phyloP scores from a whole-genome alignment of 306 rosid genomes.

The Quercus agrifolia region DNA sequence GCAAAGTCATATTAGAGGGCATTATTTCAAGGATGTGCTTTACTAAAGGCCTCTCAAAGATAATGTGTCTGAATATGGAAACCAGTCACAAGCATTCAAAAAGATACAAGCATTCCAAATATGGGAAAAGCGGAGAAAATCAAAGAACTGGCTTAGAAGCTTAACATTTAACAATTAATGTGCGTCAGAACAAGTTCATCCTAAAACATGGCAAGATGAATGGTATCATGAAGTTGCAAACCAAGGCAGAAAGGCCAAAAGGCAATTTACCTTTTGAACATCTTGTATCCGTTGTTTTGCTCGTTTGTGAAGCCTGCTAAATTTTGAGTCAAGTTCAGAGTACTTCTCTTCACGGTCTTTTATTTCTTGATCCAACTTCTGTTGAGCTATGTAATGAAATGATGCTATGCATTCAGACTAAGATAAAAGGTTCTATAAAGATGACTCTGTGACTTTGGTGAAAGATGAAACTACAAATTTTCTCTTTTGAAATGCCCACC shows the following conservation, averaged over 20 bases:
- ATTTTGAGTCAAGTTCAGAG: conserved; percentile 84
- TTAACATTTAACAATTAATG: conserved; percentile 5
- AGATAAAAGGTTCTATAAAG: not conserved
- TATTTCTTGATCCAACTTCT: conserved; percentile 71
- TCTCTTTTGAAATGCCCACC: not conserved
- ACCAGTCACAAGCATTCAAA: not conserved
- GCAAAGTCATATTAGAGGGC: too few relatives aligned
- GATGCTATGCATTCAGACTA: conserved; percentile 31
- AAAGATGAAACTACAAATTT: conserved; percentile 2
- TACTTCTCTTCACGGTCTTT: conserved; percentile 93
- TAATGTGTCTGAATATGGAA: not conserved
- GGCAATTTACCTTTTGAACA: conserved; percentile 68
- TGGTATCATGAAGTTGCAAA: not conserved
- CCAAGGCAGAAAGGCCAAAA: conserved; percentile 15
- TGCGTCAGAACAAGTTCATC: conserved; percentile 10
- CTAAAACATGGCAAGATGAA: conserved; percentile 16
- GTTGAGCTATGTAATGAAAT: conserved; percentile 56
- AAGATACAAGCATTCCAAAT: not conserved
- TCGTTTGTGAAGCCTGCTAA: conserved; percentile 91
- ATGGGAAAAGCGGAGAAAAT: not conserved
- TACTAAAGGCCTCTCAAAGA: conserved; percentile 7
- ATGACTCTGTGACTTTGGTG: not conserved
- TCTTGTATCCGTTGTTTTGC: conserved; percentile 99
- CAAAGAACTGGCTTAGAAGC: not conserved
- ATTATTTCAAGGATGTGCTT: conserved; percentile 2